A percentile compares a stretch with the other conserved stretches of the same genome.
Evolutionary conservation across 768 basidiomycete genomes (phyloP).

Genomic region (Naganishia antarctica): DNA sequence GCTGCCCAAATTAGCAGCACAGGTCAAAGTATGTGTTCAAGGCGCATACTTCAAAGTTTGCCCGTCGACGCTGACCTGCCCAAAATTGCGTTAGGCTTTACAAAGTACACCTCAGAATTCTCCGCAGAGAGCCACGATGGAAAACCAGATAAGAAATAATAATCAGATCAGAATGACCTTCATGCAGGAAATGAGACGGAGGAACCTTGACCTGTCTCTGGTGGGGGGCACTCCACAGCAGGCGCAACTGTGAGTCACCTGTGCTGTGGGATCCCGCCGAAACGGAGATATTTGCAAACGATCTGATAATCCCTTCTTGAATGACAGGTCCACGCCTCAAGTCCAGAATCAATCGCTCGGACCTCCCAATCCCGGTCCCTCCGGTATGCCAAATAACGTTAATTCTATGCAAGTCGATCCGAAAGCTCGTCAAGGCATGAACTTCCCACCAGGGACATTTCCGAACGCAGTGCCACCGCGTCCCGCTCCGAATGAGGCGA

Average conservation of each 20-base stretch:
- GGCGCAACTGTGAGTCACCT: not conserved
- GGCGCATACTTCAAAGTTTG: no score
- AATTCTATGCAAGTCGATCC: constrained; percentile 3
- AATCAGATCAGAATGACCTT: constrained; percentile 17
- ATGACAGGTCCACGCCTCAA: not conserved
- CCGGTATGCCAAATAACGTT: constrained; percentile 7
- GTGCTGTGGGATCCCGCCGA: not conserved
- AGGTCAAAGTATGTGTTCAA: constrained; percentile 2
- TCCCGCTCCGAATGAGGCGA: not conserved
- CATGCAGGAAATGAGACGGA: constrained; percentile 20
- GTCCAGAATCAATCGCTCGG: constrained; percentile 4
- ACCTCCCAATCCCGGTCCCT: no score
- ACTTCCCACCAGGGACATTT: not conserved
- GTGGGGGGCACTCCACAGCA: constrained; percentile 7
- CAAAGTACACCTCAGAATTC: not conserved
- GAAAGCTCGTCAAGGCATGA: not conserved
- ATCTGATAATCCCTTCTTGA: not conserved
- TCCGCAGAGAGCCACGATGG: constrained; percentile 2
- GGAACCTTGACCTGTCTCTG: constrained; percentile 19
- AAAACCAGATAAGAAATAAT: constrained; percentile 15
- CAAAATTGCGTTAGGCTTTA: no score
- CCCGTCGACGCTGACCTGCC: no score
- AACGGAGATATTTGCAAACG: not conserved
- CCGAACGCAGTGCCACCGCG: not conserved
- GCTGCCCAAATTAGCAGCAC: constrained; percentile 24